phyloP scores from a whole-genome alignment of 2,329 filamentous ascomycete genomes.

The Setomelanomma holmii region DNA sequence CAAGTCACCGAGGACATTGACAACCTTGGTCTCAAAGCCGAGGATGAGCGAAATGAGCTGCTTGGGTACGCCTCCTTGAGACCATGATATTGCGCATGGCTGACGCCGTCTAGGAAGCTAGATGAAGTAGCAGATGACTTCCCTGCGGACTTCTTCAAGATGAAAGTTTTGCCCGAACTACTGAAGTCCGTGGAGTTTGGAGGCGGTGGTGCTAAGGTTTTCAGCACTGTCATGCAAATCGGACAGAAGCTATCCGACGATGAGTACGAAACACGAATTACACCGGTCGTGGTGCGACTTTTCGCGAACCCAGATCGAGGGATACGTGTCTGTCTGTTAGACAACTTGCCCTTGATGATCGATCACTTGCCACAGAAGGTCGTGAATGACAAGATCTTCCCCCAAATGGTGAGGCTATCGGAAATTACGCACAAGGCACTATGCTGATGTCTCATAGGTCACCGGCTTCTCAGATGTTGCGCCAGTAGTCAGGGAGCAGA shows the following conservation, averaged over 20 bases:
- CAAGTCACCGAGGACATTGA: conserved; percentile 92
- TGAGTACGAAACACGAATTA: conserved; percentile 85
- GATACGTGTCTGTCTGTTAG: conserved; percentile 86
- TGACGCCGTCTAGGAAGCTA: conserved; percentile 64
- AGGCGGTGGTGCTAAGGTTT: conserved; percentile 90
- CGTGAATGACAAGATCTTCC: conserved; percentile 96
- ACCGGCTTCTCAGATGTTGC: conserved; percentile 93
- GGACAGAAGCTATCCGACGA: conserved; percentile 84
- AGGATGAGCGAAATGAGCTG: conserved; percentile 83
- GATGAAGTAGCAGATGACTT: conserved; percentile 91
- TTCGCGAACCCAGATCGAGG: conserved; percentile 93
- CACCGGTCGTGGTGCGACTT: conserved; percentile 83
- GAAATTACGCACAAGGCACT: neutral
- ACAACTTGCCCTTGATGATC: conserved; percentile 89
- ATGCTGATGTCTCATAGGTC: conserved; percentile 61
- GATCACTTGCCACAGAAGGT: conserved; percentile 85
- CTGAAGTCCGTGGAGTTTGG: conserved; percentile 99
- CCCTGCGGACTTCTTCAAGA: conserved; percentile 96
- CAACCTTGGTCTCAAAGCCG: conserved; percentile 85
- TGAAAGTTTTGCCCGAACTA: conserved; percentile 93
- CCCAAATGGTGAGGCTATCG: conserved; percentile 73
- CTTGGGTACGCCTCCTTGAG: no score
- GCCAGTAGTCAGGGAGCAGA: conserved; percentile 92
- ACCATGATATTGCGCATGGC: conserved; percentile 1
- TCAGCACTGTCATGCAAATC: conserved; percentile 89